These are phyloP conservation scores for Aspergillus ruber DNA, from an alignment of 2,329 filamentous ascomycete genomes.

Conservation along the genomic window DNA sequence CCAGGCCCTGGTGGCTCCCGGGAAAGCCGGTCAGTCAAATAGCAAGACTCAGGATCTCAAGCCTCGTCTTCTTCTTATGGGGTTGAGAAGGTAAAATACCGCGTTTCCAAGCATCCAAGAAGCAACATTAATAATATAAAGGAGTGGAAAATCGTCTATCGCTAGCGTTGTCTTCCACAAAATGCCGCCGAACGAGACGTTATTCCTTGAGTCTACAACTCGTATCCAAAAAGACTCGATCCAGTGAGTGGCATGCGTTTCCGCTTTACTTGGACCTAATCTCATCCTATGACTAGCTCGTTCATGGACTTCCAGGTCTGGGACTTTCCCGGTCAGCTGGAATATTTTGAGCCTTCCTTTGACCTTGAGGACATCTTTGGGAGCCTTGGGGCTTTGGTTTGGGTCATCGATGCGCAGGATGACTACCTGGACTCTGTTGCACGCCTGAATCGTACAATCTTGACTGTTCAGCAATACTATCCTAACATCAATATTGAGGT, in stretches of 20 bases:
- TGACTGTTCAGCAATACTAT: conserved; percentile 81
- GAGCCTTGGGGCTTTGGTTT: conserved; percentile 88
- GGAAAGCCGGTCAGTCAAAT: conserved; percentile 21
- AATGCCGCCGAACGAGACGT: conserved; percentile 86
- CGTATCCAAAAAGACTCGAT: conserved; percentile 91
- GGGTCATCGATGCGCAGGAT: conserved; percentile 98
- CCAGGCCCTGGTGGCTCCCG: conserved; percentile 17
- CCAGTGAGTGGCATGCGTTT: conserved; percentile 61
- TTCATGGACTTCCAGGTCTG: conserved; percentile 99
- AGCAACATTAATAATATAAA: conserved; percentile 35
- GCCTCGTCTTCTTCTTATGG: conserved; percentile 87
- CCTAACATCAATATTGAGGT: conserved; percentile 96
- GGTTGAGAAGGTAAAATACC: conserved; percentile 70
- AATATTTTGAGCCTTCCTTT: conserved; percentile 83
- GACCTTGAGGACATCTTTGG: conserved; percentile 92
- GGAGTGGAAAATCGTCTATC: conserved; percentile 97
- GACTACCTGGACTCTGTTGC: conserved; percentile 91
- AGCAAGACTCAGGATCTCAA: conserved; percentile 56
- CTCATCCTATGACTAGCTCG: conserved; percentile 52
- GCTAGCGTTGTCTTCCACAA: conserved; percentile 99
- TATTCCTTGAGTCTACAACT: conserved; percentile 92
- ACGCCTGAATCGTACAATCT: conserved; percentile 79
- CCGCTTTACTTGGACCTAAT: neutral
- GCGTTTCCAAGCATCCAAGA: neutral
- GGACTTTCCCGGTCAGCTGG: conserved; percentile 93